A percentile compares a stretch with the other conserved stretches of the same genome.
phyloP scores from a whole-genome alignment of 306 rosid genomes.

The Myrica gale region DNA sequence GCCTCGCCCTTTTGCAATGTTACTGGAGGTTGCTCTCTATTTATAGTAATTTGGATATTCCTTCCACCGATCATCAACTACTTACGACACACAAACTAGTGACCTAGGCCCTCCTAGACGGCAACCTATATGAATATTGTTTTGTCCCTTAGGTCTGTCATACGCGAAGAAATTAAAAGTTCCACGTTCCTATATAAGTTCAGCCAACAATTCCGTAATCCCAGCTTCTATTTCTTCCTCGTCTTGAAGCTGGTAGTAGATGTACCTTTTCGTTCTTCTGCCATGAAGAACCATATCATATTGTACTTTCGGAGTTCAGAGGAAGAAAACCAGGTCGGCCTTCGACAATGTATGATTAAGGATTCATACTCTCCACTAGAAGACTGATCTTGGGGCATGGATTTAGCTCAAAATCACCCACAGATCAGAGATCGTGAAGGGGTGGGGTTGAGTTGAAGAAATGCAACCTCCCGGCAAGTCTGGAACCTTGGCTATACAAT shows the following conservation, averaged over 20 bases:
- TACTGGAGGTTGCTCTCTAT: no score
- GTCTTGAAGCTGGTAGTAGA: neutral
- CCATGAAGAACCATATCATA: neutral
- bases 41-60: no score
- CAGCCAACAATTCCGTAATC: neutral
- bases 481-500: conserved; percentile 29
- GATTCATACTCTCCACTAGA: no score
- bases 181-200: neutral
- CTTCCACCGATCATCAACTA: no score
- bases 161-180: neutral
- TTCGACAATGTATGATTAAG: neutral
- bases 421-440: neutral
- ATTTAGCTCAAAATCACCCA: neutral
- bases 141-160: neutral
- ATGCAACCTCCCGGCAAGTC: conserved; percentile 35
- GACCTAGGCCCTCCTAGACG: neutral
- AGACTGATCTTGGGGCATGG: neutral
- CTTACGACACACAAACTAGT: no score
- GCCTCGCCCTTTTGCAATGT: no score
- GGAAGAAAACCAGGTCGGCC: neutral
- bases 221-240: neutral
- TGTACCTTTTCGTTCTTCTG: neutral
- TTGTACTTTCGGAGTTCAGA: neutral
- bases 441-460: neutral
- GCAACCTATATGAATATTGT: neutral